Evolutionary conservation across 768 basidiomycete genomes (phyloP), one percentile per base, ranked within the genome.

Genomic region (Lactifluus echinatus): DNA sequence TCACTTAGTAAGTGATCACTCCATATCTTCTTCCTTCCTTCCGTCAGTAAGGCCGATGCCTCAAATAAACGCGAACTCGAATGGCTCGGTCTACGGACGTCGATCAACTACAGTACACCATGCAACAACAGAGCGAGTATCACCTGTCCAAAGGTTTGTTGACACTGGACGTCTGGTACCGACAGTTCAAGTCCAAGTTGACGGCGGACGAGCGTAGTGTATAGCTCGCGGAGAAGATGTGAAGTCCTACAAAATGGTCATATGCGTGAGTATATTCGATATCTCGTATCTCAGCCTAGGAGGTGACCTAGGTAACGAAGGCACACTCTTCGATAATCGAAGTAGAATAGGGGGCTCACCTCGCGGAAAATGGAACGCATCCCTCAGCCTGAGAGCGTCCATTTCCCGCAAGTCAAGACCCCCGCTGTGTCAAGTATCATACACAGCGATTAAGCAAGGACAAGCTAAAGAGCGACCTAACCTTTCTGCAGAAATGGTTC

Each of bases 381-480:
- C 39, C 19, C 50, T 51, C 37, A 26, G 50, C 50, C 50, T 29
- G 50, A 50, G 50, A 40, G 26, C 37, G 17, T 39, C 50, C 50
- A 19, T 12, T 26, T 50, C 36, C 50, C 26, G 37, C 36, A 19
- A 19, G 14, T 4, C 21, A 19, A 36, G 24, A 24, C 4, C n/a
- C 3, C 11, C 34, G 10, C 21, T 36, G 6, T 31, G 10, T 23
- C 14, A 21, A 10, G 8, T 7, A 11, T 2, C 12, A 17, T 6
- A n/a, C n/a, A 19, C 12, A n/a, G n/a, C n/a, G n/a, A n/a, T 1
- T 17, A n/a, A n/a, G 23, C 7, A 19, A 11, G 8, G 2, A 4
- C 6, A 0, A 6, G 24, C 24, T 51, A 51, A 36, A 36, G 23
- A 6, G n/a, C n/a, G n/a, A n/a, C n/a, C n/a, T n/a, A n/a, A n/a